Evolutionary conservation across 129 eudicot genomes (phyloP).

Genomic region (Smallanthus sonchifolius): DNA sequence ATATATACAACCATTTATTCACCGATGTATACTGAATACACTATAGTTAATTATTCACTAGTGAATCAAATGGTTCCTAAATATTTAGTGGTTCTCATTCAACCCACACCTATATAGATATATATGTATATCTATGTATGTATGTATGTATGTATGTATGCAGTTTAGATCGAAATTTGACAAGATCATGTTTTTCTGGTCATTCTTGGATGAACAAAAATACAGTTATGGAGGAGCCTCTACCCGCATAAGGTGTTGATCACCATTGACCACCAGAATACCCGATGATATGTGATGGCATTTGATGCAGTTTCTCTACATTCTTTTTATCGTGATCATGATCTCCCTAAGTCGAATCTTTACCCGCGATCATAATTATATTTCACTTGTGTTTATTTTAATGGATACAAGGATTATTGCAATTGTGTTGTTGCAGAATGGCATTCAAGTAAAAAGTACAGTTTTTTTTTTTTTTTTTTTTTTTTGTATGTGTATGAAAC

Average conservation of each 20-base stretch:
- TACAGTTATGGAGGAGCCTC: slow-evolving; percentile 87
- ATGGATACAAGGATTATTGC: slow-evolving; percentile 2
- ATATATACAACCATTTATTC: too few species aligned
- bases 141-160: too few species aligned
- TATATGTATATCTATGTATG: too few species aligned
- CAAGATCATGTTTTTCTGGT: neutral
- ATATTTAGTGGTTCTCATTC: too few species aligned
- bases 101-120: too few species aligned
- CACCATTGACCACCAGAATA: neutral
- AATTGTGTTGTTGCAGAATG: slow-evolving; percentile 7
- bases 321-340: slow-evolving; percentile 13
- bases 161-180: neutral
- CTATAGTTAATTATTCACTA: too few species aligned
- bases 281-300: slow-evolving; percentile 6
- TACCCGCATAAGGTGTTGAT: slow-evolving; percentile 44
- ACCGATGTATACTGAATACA: too few species aligned
- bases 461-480: neutral
- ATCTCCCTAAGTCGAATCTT: neutral
- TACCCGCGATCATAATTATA: neutral
- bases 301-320: slow-evolving; percentile 15
- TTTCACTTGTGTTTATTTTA: slow-evolving; percentile 8
- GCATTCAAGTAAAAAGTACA: slow-evolving; percentile 15
- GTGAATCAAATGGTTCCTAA: too few species aligned
- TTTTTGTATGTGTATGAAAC: slow-evolving; percentile 9
- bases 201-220: slow-evolving; percentile 7